These are phyloP conservation scores for Gautieria morchelliformis DNA, from an alignment of 768 basidiomycete species.

Conservation along the genomic window DNA sequence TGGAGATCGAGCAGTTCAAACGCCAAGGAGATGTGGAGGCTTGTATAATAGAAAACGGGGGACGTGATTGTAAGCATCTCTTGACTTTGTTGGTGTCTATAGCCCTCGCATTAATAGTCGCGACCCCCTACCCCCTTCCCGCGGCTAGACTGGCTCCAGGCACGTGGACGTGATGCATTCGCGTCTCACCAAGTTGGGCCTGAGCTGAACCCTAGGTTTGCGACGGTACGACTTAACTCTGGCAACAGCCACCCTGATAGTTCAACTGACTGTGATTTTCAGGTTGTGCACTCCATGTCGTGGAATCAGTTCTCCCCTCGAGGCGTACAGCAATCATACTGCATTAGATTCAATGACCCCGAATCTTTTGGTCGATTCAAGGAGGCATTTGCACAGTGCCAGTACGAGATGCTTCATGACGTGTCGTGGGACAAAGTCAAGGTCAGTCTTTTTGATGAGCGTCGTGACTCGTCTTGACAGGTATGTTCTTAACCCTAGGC, in stretches of 20 bases:
- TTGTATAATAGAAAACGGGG: constrained; percentile 26
- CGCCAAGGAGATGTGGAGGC: constrained; percentile 46
- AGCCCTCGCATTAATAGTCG: not conserved
- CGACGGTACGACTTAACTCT: constrained; percentile 14
- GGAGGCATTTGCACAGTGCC: constrained; percentile 50
- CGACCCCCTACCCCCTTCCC: no score
- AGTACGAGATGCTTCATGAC: constrained; percentile 77
- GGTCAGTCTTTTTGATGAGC: constrained; percentile 29
- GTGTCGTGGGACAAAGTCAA: constrained; percentile 73
- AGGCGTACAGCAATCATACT: constrained; percentile 65
- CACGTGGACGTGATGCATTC: constrained; percentile 1
- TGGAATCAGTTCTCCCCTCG: constrained; percentile 71
- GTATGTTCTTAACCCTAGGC: constrained; percentile 34
- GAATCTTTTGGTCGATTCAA: constrained; percentile 55
- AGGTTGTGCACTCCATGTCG: constrained; percentile 48
- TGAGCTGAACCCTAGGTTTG: constrained; percentile 9
- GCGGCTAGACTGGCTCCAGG: constrained; percentile 3
- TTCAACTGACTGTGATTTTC: constrained; percentile 7
- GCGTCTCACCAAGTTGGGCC: constrained; percentile 2
- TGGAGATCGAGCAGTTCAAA: constrained; percentile 37
- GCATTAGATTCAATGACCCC: constrained; percentile 53
- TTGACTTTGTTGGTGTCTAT: not conserved
- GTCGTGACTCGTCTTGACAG: not conserved
- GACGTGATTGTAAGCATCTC: constrained; percentile 2
- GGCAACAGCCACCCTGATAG: constrained; percentile 9